Evolutionary conservation across 2,329 filamentous ascomycete species (phyloP), one percentile per base, ranked within the genome.

Genomic region (Apiospora arundinis): DNA sequence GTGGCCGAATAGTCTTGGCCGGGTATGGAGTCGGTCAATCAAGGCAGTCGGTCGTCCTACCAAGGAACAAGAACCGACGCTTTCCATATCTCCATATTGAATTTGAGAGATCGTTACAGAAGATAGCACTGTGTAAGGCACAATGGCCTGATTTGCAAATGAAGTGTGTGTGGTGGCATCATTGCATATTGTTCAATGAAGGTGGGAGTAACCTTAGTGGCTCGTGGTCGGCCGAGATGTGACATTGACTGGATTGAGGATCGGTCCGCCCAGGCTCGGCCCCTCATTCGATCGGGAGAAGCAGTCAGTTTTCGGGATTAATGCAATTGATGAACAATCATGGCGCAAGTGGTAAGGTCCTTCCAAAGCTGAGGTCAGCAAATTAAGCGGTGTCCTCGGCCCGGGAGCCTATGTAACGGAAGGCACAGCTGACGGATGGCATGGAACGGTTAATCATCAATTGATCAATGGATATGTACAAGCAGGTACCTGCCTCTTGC

Each of bases 331-430:
- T 18, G 52, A 11, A 37, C 6, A 32, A 16, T 3, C 49, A 28
- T 56, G 25, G 23, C 49, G 49, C 16, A 18, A 44, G 42, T 9
- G 6, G 45, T n/a, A 60, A 60, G 14, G 52, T n/a, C 11, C 56
- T 9, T 32, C 14, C 12, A 5, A 48, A n/a, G 28, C 25, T 60
- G 52, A 63, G 21, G 32, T 23, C 56, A 63, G 56, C 56, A 63
- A 63, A 63, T 32, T 8, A 40, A 63, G 56, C 56, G 56, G 56
- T 63, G 56, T 63, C 56, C 32, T 63, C 56, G 56, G 56, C 56
- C 56, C 56, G 56, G 28, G 16, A 37, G 48, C 25, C 25, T 21
- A 56, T 32, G 49, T 52, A 52, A 46, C 48, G 48, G 48, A 25
- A 52, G 48, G 48, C 16, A 23, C 48, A 23, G 48, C 48, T 49